Conservation (phyloP, 345 rosid genomes). For the Populus davidiana region DNA sequence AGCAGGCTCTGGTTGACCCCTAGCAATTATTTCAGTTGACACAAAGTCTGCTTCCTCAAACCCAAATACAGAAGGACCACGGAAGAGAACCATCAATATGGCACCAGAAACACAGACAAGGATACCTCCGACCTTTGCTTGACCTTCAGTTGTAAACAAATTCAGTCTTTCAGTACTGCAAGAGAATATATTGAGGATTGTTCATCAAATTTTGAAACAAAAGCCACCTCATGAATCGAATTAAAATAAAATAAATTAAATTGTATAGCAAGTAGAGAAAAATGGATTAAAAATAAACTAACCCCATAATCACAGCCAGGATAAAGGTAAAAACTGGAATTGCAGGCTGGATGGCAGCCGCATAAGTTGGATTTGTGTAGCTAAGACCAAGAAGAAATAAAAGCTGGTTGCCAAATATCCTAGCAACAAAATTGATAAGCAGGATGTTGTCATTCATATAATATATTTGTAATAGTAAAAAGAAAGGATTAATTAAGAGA, state of each 20-base stretch:
- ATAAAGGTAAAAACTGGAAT: slow-evolving; percentile 96
- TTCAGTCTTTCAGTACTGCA: slow-evolving; percentile 97
- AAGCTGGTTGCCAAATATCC: slow-evolving; percentile 98
- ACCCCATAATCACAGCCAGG: slow-evolving; percentile 92
- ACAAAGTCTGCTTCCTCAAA: slow-evolving; percentile 45
- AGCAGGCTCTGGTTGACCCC: slow-evolving; percentile 83
- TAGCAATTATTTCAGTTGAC: slow-evolving; percentile 57
- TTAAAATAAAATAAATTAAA: not conserved
- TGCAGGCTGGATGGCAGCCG: slow-evolving; percentile 96
- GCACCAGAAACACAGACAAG: slow-evolving; percentile 85
- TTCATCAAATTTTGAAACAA: not conserved
- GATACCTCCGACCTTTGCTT: slow-evolving; percentile 82
- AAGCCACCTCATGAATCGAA: not conserved
- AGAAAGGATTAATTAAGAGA: slow-evolving; percentile 10
- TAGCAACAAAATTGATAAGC: slow-evolving; percentile 26
- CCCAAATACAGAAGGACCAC: slow-evolving; percentile 87
- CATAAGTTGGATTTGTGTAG: slow-evolving; percentile 96
- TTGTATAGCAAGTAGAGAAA: not conserved
- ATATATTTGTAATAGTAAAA: not conserved
- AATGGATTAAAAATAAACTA: slow-evolving; percentile 24
- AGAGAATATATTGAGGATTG: slow-evolving; percentile 11
- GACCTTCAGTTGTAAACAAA: slow-evolving; percentile 80
- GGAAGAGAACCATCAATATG: slow-evolving; percentile 71
- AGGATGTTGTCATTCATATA: slow-evolving; percentile 11
- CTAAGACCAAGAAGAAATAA: slow-evolving; percentile 90